phyloP scores from a whole-genome alignment of 306 rosid species.

The Trifolium fragiferum region DNA sequence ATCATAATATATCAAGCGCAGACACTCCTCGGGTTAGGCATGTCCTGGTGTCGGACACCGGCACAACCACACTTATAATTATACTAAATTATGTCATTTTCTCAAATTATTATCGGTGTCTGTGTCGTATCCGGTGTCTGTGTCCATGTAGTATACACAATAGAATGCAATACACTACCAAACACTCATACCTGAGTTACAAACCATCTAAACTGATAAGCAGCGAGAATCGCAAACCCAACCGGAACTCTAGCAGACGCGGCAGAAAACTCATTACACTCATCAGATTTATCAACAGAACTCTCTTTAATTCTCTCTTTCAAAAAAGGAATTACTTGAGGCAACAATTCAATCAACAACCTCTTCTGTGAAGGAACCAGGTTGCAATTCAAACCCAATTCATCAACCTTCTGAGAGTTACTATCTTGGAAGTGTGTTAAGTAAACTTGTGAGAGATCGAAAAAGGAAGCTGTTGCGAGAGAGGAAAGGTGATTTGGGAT shows the following conservation, averaged over 20 bases:
- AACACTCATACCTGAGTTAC: constrained; percentile 66
- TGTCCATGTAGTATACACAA: not conserved
- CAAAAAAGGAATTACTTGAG: constrained; percentile 63
- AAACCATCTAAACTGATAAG: constrained; percentile 89
- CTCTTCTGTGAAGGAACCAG: constrained; percentile 55
- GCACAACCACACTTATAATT: too few relatives aligned
- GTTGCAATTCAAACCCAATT: constrained; percentile 54
- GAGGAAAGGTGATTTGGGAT: constrained; percentile 59
- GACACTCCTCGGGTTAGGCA: too few relatives aligned
- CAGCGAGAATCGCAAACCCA: constrained; percentile 73
- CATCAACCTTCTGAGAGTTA: constrained; percentile 45
- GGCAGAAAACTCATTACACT: constrained; percentile 69
- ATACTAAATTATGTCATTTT: too few relatives aligned
- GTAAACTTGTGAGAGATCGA: constrained; percentile 55
- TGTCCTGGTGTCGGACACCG: too few relatives aligned
- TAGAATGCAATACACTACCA: constrained; percentile 24
- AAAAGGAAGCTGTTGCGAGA: constrained; percentile 56
- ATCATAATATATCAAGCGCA: not conserved
- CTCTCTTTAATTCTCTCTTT: constrained; percentile 78
- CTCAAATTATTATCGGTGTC: too few relatives aligned
- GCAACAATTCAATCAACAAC: constrained; percentile 67
- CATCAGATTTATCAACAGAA: constrained; percentile 68
- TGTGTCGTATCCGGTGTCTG: too few relatives aligned
- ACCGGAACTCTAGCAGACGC: constrained; percentile 84
- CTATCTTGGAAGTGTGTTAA: constrained; percentile 35